Percentiles rank a stretch among this genome's conserved stretches.
Evolutionary conservation across 345 rosid species (phyloP).

Genomic region (Pistacia vera): DNA sequence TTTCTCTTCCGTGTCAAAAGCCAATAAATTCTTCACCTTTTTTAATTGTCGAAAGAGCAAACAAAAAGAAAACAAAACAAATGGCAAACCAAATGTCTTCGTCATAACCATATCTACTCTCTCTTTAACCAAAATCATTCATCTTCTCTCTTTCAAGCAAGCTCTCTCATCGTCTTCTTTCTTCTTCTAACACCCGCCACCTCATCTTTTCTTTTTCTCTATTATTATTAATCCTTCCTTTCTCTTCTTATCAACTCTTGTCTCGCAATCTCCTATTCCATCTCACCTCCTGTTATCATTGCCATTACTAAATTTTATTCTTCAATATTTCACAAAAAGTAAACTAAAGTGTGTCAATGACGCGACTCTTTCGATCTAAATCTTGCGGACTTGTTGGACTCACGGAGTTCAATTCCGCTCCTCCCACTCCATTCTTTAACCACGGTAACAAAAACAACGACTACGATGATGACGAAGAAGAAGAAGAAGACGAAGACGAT

Average conservation of each 20-base stretch:
- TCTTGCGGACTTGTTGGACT: conserved; percentile 61
- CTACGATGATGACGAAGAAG: conserved; percentile 35
- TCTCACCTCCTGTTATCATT: conserved; percentile 11
- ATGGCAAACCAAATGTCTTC: conserved; percentile 23
- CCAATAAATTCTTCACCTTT: background rate
- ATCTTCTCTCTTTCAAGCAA: conserved; percentile 27
- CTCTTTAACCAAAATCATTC: conserved; percentile 14
- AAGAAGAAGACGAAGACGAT: background rate
- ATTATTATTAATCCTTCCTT: conserved; percentile 11
- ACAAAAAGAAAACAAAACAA: background rate
- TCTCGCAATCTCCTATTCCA: conserved; percentile 7
- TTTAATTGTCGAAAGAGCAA: background rate
- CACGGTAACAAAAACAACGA: conserved; percentile 13
- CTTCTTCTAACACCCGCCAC: background rate
- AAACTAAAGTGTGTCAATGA: conserved; percentile 38
- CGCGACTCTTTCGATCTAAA: conserved; percentile 73
- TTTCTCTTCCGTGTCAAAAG: conserved; percentile 7
- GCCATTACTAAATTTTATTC: background rate
- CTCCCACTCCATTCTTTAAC: conserved; percentile 36
- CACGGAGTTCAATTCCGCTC: conserved; percentile 32
- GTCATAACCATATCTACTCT: conserved; percentile 23
- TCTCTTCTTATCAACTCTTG: background rate
- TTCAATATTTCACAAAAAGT: background rate
- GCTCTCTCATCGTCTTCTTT: conserved; percentile 1
- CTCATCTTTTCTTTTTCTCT: conserved; percentile 21